Base-by-base conservation (phyloP, 2,329 filamentous ascomycete species). In the Daldinia eschscholtzii region DNA sequence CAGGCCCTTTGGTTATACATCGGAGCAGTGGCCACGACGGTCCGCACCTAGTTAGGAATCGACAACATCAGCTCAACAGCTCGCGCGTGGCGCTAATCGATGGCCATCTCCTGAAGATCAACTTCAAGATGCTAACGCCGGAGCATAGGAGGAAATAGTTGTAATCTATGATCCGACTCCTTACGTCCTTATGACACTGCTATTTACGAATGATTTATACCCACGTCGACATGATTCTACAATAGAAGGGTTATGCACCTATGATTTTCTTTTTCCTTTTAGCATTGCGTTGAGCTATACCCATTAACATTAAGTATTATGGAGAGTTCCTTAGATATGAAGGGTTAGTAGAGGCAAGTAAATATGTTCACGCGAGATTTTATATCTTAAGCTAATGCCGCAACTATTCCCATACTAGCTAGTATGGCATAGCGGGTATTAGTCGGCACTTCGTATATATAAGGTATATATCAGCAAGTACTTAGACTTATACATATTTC, bases 21-120 rank as follows among this genome's bases (percentile, higher is more conserved):
- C 73, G 6, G 77, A 77, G 56, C 74, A 73, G 26, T 78, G 76
- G 77, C 75, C 77, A 12, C 72, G 77, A 71, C 70, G 77, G n/a
- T 77, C 76, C 10, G 77, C 77, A 42, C 76, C 77, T 13, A 72
- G 72, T 33, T 76, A 72, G 48, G 57, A 9, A 35, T 9, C 18
- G 35, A 41, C 58, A 46, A 33, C 33, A 9, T 23, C 48, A 20
- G 9, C 57, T 15, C 4, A 42, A 20, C 20, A 23, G n/a, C 23
- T 30, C 48, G 2, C 60, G 35, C 23, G 50, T 63, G 28, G 37
- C 15, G n/a, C 62, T 71, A 10, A 64, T 67, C 35, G 41, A 67
- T 35, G 64, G 67, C 18, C 70, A 65, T n/a, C 55, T 70, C 26
- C 33, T 71, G 28, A 67, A 64, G 41, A 67, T 71, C n/a, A 46